These are phyloP conservation scores for Didymella sp. DNA, from an alignment of 2,329 filamentous ascomycete species.

Conservation along the genomic window DNA sequence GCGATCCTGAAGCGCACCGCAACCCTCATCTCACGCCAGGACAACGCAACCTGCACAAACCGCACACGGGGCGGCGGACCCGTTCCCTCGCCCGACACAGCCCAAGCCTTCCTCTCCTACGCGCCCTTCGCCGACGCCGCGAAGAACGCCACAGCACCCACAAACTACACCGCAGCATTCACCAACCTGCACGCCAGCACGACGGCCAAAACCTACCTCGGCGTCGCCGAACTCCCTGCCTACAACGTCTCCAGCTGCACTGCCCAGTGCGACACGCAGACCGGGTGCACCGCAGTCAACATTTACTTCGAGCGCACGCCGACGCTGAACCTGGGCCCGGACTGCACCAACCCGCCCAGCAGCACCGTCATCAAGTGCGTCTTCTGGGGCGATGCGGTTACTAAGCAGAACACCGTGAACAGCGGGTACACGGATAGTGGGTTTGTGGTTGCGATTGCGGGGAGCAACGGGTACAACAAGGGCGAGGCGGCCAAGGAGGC, in stretches of 20 bases:
- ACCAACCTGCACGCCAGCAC: slow-evolving; percentile 35
- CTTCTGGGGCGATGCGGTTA: slow-evolving; percentile 27
- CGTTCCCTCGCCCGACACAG: slow-evolving; percentile 17
- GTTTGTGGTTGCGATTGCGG: slow-evolving; percentile 27
- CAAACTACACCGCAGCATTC: slow-evolving; percentile 35
- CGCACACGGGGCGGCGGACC: slow-evolving; percentile 20
- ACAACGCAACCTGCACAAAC: slow-evolving; percentile 18
- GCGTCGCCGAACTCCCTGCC: slow-evolving; percentile 25
- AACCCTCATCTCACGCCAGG: slow-evolving; percentile 1
- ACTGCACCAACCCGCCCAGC: slow-evolving; percentile 26
- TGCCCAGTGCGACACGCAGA: slow-evolving; percentile 22
- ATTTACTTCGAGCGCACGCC: slow-evolving; percentile 37
- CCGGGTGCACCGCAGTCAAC: slow-evolving; percentile 31
- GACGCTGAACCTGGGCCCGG: slow-evolving; percentile 12
- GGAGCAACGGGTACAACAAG: slow-evolving; percentile 32
- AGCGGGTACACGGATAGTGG: slow-evolving; percentile 16
- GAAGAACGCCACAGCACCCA: slow-evolving; percentile 30
- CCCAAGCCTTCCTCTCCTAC: slow-evolving; percentile 27
- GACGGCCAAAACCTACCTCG: slow-evolving; percentile 29
- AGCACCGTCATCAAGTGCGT: slow-evolving; percentile 35
- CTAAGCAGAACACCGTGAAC: slow-evolving; percentile 20
- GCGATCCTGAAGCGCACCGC: slow-evolving; percentile 2
- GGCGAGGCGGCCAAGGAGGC: slow-evolving; percentile 15
- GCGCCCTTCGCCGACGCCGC: slow-evolving; percentile 22
- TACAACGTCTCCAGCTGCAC: slow-evolving; percentile 42